A percentile compares a stretch with the other conserved stretches of the same genome.
These are phyloP conservation scores for Radiomyces spectabilis DNA, from an alignment of 192 early-diverging fungal genomes.

Conservation along the genomic window DNA sequence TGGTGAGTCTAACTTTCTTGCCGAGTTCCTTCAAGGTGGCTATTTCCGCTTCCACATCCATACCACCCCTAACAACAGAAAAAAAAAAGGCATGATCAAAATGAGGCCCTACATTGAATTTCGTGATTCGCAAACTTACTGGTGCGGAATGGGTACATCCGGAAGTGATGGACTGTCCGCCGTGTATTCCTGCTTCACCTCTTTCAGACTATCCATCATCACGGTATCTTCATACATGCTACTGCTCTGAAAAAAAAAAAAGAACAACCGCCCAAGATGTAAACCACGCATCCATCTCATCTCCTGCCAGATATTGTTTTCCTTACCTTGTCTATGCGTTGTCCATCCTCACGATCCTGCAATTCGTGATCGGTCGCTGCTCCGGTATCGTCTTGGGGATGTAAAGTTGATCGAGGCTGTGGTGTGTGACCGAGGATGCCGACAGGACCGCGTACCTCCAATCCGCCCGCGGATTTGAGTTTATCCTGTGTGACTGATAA, in stretches of 20 bases:
- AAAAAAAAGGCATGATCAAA: background rate
- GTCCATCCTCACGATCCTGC: no score
- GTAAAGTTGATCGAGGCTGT: no score
- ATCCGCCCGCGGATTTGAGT: slow-evolving; percentile 27
- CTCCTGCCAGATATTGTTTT: no score
- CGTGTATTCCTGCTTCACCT: slow-evolving; percentile 56
- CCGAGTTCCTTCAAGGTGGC: slow-evolving; percentile 67
- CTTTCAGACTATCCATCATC: slow-evolving; percentile 24
- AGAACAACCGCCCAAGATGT: background rate
- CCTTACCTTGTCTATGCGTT: no score
- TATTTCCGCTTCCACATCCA: slow-evolving; percentile 76
- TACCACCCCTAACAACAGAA: slow-evolving; percentile 54
- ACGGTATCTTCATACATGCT: no score
- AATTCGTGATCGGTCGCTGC: slow-evolving; percentile 76
- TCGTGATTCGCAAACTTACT: slow-evolving; percentile 35
- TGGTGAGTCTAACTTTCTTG: slow-evolving; percentile 59
- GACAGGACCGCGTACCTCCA: slow-evolving; percentile 51
- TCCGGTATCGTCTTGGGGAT: no score
- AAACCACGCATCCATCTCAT: background rate
- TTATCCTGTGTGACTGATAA: slow-evolving; percentile 29
- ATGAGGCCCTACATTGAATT: background rate
- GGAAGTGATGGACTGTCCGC: slow-evolving; percentile 51
- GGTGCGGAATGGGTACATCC: slow-evolving; percentile 61
- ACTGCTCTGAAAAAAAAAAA: background rate
- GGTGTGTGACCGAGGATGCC: slow-evolving; percentile 66